Conservation (phyloP, 305 asterid genomes). For the Fraxinus sp. region DNA sequence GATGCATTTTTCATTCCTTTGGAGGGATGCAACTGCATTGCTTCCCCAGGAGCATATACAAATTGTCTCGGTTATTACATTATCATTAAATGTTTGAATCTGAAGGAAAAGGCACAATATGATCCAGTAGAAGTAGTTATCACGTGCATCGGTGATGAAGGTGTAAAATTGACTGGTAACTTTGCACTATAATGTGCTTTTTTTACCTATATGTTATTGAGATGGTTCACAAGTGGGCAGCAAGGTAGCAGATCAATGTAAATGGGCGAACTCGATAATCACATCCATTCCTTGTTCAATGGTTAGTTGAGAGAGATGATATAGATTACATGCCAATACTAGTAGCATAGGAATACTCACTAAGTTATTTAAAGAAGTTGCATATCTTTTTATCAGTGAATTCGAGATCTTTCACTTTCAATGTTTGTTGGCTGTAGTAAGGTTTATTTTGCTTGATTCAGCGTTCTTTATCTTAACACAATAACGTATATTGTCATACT, state of each 20-base stretch:
- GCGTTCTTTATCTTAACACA: constrained; percentile 8
- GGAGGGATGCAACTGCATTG: neutral
- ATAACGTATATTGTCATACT: constrained; percentile 8
- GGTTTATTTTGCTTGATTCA: constrained; percentile 9
- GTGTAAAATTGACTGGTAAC: constrained; percentile 1
- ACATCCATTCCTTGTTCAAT: neutral
- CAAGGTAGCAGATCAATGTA: constrained; percentile 13
- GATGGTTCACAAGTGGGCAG: constrained; percentile 5
- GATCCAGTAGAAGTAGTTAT: neutral
- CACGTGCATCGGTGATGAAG: neutral
- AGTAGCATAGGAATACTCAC: neutral
- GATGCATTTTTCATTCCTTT: neutral
- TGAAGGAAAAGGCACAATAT: neutral
- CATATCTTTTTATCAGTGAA: neutral
- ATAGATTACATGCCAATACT: neutral
- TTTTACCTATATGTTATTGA: neutral
- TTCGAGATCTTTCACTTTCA: neutral
- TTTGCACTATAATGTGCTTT: constrained; percentile 3
- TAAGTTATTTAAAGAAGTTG: neutral
- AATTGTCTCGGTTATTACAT: neutral
- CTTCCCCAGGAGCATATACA: neutral
- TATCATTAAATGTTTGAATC: neutral
- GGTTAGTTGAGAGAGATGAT: neutral
- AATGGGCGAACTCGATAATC: neutral
- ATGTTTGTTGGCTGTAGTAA: constrained; percentile 10